Evolutionary conservation across 2,329 filamentous ascomycete species (phyloP).

Genomic region (Zymoseptoria crescenta): DNA sequence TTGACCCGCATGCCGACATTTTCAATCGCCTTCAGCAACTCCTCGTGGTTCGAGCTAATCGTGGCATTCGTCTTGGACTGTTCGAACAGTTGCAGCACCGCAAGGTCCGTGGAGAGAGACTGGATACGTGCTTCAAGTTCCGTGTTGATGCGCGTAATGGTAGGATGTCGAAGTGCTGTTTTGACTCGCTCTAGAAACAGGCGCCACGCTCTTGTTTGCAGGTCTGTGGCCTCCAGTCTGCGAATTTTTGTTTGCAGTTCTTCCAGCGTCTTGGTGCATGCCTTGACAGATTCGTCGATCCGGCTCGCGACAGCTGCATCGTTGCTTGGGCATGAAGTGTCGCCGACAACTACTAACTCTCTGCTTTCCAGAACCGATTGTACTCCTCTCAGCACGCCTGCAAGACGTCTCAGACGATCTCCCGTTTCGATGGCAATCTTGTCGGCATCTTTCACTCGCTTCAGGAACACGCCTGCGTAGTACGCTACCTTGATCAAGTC

Average conservation of each 20-base stretch:
- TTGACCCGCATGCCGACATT: slow-evolving; percentile 5
- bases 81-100: slow-evolving; percentile 16
- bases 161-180: slow-evolving; percentile 9
- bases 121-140: slow-evolving; percentile 19
- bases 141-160: slow-evolving; percentile 12
- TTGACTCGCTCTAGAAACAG: slow-evolving; percentile 7
- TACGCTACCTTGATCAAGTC: slow-evolving; percentile 14
- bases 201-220: not conserved
- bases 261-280: slow-evolving; percentile 5
- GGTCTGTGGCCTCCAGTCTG: not conserved
- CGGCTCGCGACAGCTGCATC: slow-evolving; percentile 4
- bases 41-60: slow-evolving; percentile 10
- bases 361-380: slow-evolving; percentile 9
- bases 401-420: slow-evolving; percentile 12
- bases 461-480: slow-evolving; percentile 12
- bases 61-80: slow-evolving; percentile 7
- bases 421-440: slow-evolving; percentile 12
- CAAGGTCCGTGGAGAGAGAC: slow-evolving; percentile 13
- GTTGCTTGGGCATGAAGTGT: not conserved
- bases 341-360: not conserved
- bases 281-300: slow-evolving; percentile 8
- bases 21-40: slow-evolving; percentile 5
- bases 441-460: slow-evolving; percentile 17
- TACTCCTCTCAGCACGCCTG: slow-evolving; percentile 12
- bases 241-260: slow-evolving; percentile 5